phyloP scores from a whole-genome alignment of 495 filamentous ascomycete genomes.

The Neurospora sp. region DNA sequence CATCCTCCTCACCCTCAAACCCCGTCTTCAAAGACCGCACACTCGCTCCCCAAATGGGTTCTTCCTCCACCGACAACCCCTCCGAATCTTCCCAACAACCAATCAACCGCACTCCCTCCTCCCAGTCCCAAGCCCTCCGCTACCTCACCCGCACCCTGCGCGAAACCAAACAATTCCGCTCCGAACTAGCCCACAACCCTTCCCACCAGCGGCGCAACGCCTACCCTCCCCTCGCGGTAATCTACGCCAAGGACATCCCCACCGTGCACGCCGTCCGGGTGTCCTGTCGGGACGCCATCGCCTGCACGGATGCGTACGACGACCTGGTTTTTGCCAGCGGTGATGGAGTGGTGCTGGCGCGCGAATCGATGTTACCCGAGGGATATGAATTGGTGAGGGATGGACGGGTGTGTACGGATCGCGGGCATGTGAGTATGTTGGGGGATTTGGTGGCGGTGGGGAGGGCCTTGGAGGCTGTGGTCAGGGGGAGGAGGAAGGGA shows the following conservation, averaged over 20 bases:
- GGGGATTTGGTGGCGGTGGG: slow-evolving; percentile 81
- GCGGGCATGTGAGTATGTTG: slow-evolving; percentile 76
- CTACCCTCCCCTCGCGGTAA: slow-evolving; percentile 76
- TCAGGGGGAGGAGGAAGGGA: slow-evolving; percentile 55
- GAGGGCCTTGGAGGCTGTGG: slow-evolving; percentile 55
- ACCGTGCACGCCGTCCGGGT: slow-evolving; percentile 77
- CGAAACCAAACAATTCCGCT: slow-evolving; percentile 61
- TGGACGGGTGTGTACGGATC: slow-evolving; percentile 66
- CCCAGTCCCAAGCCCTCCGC: slow-evolving; percentile 33
- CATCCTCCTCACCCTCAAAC: not conserved
- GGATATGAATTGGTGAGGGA: slow-evolving; percentile 64
- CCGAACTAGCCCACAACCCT: slow-evolving; percentile 52
- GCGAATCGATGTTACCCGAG: slow-evolving; percentile 67
- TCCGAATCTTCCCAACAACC: slow-evolving; percentile 1
- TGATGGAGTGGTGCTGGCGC: slow-evolving; percentile 81
- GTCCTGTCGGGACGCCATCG: slow-evolving; percentile 49
- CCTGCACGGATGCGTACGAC: slow-evolving; percentile 70
- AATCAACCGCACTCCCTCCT: slow-evolving; percentile 8
- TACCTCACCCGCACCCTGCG: slow-evolving; percentile 74
- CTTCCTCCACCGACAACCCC: slow-evolving; percentile 23
- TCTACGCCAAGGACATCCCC: slow-evolving; percentile 80
- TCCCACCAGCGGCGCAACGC: slow-evolving; percentile 48
- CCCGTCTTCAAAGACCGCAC: slow-evolving; percentile 30
- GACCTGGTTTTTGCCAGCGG: slow-evolving; percentile 78
- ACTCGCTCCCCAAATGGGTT: slow-evolving; percentile 38